Base-by-base conservation (phyloP, 1,139 yeast species). In the Blastobotrys elegans region DNA sequence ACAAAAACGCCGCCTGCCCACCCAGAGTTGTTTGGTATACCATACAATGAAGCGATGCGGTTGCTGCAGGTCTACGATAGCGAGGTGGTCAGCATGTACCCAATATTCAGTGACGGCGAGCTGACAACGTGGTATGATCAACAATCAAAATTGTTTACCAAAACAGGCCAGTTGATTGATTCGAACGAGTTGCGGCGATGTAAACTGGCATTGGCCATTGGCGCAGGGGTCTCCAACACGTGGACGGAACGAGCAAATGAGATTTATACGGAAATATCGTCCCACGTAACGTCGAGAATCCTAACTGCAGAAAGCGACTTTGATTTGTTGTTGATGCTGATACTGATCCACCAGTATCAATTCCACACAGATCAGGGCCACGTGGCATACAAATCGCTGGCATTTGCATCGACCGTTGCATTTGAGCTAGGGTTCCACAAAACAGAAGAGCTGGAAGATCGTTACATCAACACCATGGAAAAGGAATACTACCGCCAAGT, bases 21-120 rank as follows among this genome's bases (percentile, higher is more conserved):
- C n/a, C 47, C 38, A 18, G 35, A 44, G 18, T 32, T 50, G 11
- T 38, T 40, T 33, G 58, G 57, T 4, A 49, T 55, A n/a, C 44
- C 47, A 21, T 47, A 39, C 21, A 37, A 40, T 4, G 56, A 50
- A 10, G 60, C 59, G 5, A 44, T 40, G 17, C 36, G 34, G n/a
- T 35, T 54, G 24, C 44, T 59, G 7, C 51, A 52, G 18, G 51
- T 53, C 6, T 59, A 55, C 44, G 63, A 59, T 37, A 40, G 48
- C 16, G 63, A 59, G 43, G 53, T 59, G 22, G 57, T 57, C 44
- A 50, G 57, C 44, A 50, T 59, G 55, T 59, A 55, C 32, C 63
- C 63, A 1, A 50, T 59, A 24, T 59, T 59, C 48, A 53, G 52
- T 18, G 56, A 52, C 13, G 53, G 57, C 8, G 58, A 55, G 29